Base-by-base conservation (phyloP, 2,329 filamentous ascomycete species). In the Botrytis byssoidea region DNA sequence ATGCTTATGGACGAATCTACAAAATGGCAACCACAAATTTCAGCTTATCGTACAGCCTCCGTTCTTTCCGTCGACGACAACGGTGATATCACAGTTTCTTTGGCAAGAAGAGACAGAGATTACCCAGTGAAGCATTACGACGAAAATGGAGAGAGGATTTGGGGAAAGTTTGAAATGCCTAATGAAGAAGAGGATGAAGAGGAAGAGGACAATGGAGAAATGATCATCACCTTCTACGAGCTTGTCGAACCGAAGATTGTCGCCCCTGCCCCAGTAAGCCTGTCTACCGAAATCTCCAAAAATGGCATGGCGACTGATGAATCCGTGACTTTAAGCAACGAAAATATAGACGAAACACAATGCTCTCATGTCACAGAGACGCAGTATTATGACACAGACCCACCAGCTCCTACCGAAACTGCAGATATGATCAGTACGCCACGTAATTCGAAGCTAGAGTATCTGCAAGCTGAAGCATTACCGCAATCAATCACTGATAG, bases 161-260 rank as follows among this genome's bases (percentile, higher is more conserved):
- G 95, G 78, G 90, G 88, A 75, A 92, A 90, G 74, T 96, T 97
- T 76, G 93, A 97, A 78, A 90, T 90, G 77, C 91, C 91, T 0
- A 88, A 88, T 12, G 87, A 90, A 10, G 88, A 89, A 18, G 89
- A 88, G 20, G 88, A 88, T 0, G 83, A 86, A 22, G 84, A 84
- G 16, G 83, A 82, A 4, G 83, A 85, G 69, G 87, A 91, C 73
- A 86, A 91, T 74, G 92, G 92, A 1, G 84, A 87, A 67, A 86
- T 90, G n/a, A 85, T 85, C 10, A 74, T 94, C 44, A 78, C 81
- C 0, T 91, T 92, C 82, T 80, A 81, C 3, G 90, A 93, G 35
- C 85, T 96, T 79, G 86, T 89, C 55, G 90, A 94, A 57, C 88
- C 91, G 1, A 91, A 90, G 77, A 83, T 95, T 74, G 81, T 94